These are phyloP conservation scores for Rhododendron molle DNA, from an alignment of 148 eudicot species.

Conservation along the genomic window DNA sequence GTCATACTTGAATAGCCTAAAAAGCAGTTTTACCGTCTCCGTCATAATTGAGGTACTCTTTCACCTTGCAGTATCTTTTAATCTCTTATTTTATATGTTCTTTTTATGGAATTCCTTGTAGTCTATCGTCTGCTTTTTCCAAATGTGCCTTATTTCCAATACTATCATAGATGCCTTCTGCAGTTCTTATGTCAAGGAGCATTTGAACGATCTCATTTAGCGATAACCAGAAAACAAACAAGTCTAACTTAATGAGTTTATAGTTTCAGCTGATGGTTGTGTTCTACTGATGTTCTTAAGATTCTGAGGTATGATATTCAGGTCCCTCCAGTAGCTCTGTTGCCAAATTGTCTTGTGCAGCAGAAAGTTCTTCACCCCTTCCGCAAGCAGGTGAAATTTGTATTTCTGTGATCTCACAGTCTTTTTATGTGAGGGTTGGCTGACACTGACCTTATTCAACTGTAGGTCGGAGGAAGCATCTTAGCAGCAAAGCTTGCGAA, in stretches of 20 bases:
- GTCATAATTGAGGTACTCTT: slow-evolving; percentile 60
- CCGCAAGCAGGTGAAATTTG: slow-evolving; percentile 66
- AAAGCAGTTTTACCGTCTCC: slow-evolving; percentile 64
- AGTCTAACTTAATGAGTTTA: background rate
- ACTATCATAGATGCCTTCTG: background rate
- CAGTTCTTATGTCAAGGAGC: background rate
- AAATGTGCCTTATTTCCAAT: background rate
- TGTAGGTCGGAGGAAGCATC: slow-evolving; percentile 85
- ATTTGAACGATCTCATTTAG: background rate
- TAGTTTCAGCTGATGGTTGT: slow-evolving; percentile 6
- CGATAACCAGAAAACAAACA: background rate
- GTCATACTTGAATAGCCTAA: slow-evolving; percentile 70
- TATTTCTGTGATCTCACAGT: background rate
- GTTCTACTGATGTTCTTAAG: background rate
- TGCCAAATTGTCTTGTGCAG: slow-evolving; percentile 73
- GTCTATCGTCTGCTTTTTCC: background rate
- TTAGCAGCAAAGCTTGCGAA: slow-evolving; percentile 90
- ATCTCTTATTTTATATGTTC: background rate
- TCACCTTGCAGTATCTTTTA: background rate
- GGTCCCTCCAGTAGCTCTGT: slow-evolving; percentile 90
- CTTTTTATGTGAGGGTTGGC: background rate
- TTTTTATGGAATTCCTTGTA: background rate
- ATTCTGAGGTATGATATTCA: slow-evolving; percentile 21
- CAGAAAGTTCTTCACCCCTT: slow-evolving; percentile 73
- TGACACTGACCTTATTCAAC: background rate